Evolutionary conservation across 352 stramenopile genomes (phyloP).

Genomic region (Plasmopara halstedii): DNA sequence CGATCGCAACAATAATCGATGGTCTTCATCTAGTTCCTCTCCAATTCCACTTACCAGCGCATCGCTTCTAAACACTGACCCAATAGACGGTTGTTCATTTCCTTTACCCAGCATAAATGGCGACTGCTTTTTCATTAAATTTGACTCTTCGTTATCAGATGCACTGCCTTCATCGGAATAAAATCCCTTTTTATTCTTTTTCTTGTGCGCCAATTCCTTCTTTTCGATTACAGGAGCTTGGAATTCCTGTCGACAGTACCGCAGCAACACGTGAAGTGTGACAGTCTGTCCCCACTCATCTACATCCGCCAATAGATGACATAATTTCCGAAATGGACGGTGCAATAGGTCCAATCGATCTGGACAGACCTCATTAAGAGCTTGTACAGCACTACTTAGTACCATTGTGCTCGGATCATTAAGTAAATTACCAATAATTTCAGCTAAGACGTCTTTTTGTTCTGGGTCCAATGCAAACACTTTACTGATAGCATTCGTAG

Average conservation of each 20-base stretch:
- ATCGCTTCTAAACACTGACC: conserved; percentile 71
- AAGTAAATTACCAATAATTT: conserved; percentile 92
- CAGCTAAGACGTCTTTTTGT: conserved; percentile 86
- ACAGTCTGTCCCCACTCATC: conserved; percentile 98
- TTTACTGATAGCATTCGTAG: conserved; percentile 94
- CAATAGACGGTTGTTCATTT: conserved; percentile 51
- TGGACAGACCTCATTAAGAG: conserved; percentile 95
- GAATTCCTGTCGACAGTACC: conserved; percentile 97
- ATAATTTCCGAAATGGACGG: conserved; percentile 94
- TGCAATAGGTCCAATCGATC: conserved; percentile 94
- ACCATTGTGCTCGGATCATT: conserved; percentile 96
- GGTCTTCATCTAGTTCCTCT: conserved; percentile 93
- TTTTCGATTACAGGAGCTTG: conserved; percentile 65
- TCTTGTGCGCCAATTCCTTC: conserved; percentile 53
- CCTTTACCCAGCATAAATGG: conserved; percentile 46
- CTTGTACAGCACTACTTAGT: conserved; percentile 91
- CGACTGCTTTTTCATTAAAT: conserved; percentile 21
- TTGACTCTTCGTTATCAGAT: conserved; percentile 40
- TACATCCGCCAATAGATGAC: conserved; percentile 96
- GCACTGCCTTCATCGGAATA: conserved; percentile 95
- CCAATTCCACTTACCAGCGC: conserved; percentile 58
- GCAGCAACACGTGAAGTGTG: conserved; percentile 88
- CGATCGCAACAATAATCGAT: conserved; percentile 92
- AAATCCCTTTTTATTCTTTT: conserved; percentile 84
- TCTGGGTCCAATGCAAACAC: conserved; percentile 85